Conservation (phyloP, 805 yeast species). For the Wickerhamiella vanderwaltii region DNA sequence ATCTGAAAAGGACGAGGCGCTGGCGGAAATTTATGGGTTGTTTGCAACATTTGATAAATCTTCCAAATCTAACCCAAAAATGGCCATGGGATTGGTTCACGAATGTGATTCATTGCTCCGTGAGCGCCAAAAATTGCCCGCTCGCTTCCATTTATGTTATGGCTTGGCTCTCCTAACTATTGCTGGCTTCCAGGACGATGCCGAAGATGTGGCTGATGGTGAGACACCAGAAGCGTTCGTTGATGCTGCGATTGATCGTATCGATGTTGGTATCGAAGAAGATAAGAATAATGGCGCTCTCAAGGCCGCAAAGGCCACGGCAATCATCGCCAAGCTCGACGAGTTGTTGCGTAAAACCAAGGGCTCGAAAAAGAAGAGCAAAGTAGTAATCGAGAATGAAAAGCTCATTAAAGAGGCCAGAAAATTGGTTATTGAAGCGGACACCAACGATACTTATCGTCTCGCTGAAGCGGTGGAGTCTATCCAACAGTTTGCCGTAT, state of each 20-base stretch:
- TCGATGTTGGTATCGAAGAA: constrained; percentile 42
- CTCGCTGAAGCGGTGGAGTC: constrained; percentile 16
- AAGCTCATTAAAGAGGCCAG: not conserved
- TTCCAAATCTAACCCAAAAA: constrained; percentile 35
- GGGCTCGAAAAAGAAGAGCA: not conserved
- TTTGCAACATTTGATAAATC: constrained; percentile 52
- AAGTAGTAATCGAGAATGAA: not conserved
- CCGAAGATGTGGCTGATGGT: constrained; percentile 20
- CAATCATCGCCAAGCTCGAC: constrained; percentile 11
- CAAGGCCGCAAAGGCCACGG: constrained; percentile 17
- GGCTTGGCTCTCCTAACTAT: constrained; percentile 42
- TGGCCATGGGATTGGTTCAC: constrained; percentile 65
- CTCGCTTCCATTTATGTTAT: constrained; percentile 55
- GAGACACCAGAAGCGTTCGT: constrained; percentile 32
- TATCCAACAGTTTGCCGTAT: constrained; percentile 15
- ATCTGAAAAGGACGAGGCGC: constrained; percentile 54
- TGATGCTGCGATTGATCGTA: constrained; percentile 60
- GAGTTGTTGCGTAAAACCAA: constrained; percentile 1
- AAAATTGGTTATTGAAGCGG: not conserved
- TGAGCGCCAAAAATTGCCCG: constrained; percentile 24
- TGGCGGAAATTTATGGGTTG: constrained; percentile 62
- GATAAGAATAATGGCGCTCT: constrained; percentile 10
- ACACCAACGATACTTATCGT: constrained; percentile 11
- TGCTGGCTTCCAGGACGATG: constrained; percentile 22
- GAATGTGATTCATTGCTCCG: constrained; percentile 71